Evolutionary conservation across 2,329 filamentous ascomycete species (phyloP).

Genomic region (Daldinia sp.): DNA sequence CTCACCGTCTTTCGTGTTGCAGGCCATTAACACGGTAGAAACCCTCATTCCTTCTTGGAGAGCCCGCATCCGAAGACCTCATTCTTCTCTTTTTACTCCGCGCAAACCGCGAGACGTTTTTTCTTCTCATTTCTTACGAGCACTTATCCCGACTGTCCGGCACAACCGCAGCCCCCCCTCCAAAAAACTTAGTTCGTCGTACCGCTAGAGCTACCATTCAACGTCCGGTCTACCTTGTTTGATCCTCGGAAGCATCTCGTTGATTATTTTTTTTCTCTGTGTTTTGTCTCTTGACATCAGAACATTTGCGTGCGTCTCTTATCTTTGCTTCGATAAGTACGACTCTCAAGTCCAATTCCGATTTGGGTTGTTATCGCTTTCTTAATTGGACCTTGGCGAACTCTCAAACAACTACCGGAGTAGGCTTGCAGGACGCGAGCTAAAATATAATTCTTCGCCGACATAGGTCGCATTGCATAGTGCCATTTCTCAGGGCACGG

Average conservation of each 20-base stretch:
- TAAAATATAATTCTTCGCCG: conserved; percentile 24
- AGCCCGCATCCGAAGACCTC: conserved; percentile 31
- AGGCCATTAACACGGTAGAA: conserved; percentile 42
- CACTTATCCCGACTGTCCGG: conserved; percentile 54
- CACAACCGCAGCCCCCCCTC: conserved; percentile 52
- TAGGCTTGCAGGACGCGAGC: conserved; percentile 28
- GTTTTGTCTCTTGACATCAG: conserved; percentile 48
- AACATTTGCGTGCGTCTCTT: conserved; percentile 8
- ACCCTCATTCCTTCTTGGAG: conserved; percentile 29
- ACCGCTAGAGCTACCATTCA: conserved; percentile 49
- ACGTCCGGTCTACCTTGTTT: conserved; percentile 48
- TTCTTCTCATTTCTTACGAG: conserved; percentile 50
- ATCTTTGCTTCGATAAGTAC: conserved; percentile 57
- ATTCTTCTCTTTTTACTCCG: conserved; percentile 26
- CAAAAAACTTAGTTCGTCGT: conserved; percentile 54
- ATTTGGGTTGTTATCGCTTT: conserved; percentile 54
- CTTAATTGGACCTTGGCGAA: conserved; percentile 34
- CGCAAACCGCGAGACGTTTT: conserved; percentile 43
- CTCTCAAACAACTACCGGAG: conserved; percentile 28
- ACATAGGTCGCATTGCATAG: not conserved
- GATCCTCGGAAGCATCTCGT: conserved; percentile 50
- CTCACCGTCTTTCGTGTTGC: conserved; percentile 49
- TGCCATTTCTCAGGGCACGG: conserved; percentile 41
- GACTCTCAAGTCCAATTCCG: conserved; percentile 54
- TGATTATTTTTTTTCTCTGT: conserved; percentile 43